A percentile compares a stretch with the other conserved stretches of the same genome.
Conservation (phyloP, 2,329 filamentous ascomycete species). For the Pleurostoma richardsiae region DNA sequence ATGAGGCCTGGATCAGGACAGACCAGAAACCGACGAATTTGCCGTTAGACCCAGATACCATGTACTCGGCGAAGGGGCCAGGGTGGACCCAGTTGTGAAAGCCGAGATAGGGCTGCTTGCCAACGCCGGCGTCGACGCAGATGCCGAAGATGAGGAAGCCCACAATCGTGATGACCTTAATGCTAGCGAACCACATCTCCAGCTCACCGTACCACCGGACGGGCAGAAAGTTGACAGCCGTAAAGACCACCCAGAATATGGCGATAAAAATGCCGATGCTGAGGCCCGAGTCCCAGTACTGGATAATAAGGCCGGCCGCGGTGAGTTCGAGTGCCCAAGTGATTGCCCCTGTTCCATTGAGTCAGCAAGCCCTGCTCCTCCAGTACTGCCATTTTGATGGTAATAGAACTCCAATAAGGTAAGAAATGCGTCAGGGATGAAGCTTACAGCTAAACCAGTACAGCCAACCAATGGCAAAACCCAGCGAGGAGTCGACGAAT, state of each 20-base stretch:
- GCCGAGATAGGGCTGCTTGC: slow-evolving; percentile 65
- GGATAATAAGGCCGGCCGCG: slow-evolving; percentile 68
- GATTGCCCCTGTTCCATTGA: slow-evolving; percentile 41
- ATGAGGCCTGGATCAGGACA: slow-evolving; percentile 63
- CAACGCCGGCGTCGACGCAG: slow-evolving; percentile 68
- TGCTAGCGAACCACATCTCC: slow-evolving; percentile 72
- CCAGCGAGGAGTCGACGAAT: slow-evolving; percentile 67
- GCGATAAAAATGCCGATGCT: slow-evolving; percentile 68
- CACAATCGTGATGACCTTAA: slow-evolving; percentile 72
- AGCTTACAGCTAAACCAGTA: slow-evolving; percentile 69
- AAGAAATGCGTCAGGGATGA: not conserved
- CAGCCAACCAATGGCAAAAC: slow-evolving; percentile 77
- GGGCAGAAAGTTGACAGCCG: slow-evolving; percentile 64
- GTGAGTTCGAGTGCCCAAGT: slow-evolving; percentile 71
- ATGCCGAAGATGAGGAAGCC: slow-evolving; percentile 75
- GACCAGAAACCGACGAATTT: slow-evolving; percentile 68
- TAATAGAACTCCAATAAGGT: too few relatives aligned
- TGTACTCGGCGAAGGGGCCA: slow-evolving; percentile 61
- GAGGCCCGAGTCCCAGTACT: slow-evolving; percentile 63
- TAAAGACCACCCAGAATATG: slow-evolving; percentile 69
- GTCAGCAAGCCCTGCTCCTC: not conserved
- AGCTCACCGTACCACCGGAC: slow-evolving; percentile 70
- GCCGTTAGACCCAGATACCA: slow-evolving; percentile 47
- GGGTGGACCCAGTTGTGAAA: slow-evolving; percentile 68
- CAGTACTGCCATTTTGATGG: too few relatives aligned